A percentile compares a stretch with the other conserved stretches of the same genome.
Conservation (phyloP, 805 yeast genomes). For the Nakazawaea populi region DNA sequence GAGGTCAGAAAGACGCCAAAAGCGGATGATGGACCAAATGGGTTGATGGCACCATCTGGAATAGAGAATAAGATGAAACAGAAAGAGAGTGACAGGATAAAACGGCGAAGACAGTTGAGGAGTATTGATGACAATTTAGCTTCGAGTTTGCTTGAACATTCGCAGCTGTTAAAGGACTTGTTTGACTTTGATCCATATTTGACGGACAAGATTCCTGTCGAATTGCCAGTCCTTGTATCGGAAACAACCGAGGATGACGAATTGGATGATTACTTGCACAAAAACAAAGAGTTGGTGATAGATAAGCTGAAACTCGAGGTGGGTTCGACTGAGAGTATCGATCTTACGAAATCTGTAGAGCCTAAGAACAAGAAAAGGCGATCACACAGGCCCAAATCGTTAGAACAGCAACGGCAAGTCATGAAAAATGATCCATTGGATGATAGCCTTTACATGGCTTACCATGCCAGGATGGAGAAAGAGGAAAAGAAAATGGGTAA, state of each 20-base stretch:
- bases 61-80: neutral
- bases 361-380: constrained; percentile 3
- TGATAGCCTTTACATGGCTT: constrained; percentile 35
- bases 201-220: constrained; percentile 15
- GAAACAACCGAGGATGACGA: constrained; percentile 13
- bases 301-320: neutral
- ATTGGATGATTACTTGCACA: neutral
- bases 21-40: neutral
- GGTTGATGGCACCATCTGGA: neutral
- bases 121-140: constrained; percentile 4
- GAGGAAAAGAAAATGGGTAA: constrained; percentile 58
- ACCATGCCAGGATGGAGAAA: constrained; percentile 55
- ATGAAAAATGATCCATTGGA: constrained; percentile 36
- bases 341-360: neutral
- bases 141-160: constrained; percentile 1
- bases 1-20: too few relatives aligned
- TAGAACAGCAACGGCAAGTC: neutral
- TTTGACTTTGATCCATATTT: constrained; percentile 31
- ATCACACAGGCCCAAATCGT: neutral
- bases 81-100: neutral
- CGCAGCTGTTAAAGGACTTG: constrained; percentile 14
- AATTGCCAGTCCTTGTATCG: constrained; percentile 13
- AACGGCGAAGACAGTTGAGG: constrained; percentile 1
- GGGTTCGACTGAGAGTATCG: neutral
- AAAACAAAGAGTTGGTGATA: neutral